Evolutionary conservation across 192 early-diverging fungal genomes (phyloP), one percentile per base, ranked within the genome.

Genomic region (Coemansia asiatica): DNA sequence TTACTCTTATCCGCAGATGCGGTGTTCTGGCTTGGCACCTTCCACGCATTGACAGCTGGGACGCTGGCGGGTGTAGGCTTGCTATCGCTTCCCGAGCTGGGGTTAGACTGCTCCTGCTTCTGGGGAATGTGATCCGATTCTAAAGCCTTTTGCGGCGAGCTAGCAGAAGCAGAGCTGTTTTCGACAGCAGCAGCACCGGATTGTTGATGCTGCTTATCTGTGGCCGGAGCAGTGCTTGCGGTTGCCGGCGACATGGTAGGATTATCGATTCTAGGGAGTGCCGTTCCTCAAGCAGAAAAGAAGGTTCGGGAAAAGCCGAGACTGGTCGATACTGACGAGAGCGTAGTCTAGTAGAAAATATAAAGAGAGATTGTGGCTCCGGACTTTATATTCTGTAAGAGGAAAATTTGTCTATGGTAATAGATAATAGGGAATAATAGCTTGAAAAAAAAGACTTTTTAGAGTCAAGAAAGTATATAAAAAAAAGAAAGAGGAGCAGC

Each of bases 21-120:
- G 9, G 72, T n/a, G 21, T 40, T 49, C 31, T 69, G 73, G 49
- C 51, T 66, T 9, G 84, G 74, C 7, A 83, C 84, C 60, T 83
- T 84, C 87, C 87, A 89, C 35, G 73, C 75, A 73, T 81, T 86
- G 1, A 58, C 71, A 16, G 68, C 50, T 13, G 74, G 68, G 23
- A 44, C 65, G 9, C 56, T 46, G 19, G 69, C 70, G 36, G 76
- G 59, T 28, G 68, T 15, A 26, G 74, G 56, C 60, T 38, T 44
- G 35, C 18, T 38, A 54, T 38, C 19, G 13, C 26, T 36, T 21
- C 35, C 27, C 46, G 23, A 28, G 47, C 31, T 60, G 47, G 53
- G 12, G 6, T 35, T 35, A 23, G 53, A 50, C 23, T 28, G 10
- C 13, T 31, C 54, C 8, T 35, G 33, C 23, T 22, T 28, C 50